Base-by-base conservation (phyloP, 305 asterid genomes). In the Lippia alba region DNA sequence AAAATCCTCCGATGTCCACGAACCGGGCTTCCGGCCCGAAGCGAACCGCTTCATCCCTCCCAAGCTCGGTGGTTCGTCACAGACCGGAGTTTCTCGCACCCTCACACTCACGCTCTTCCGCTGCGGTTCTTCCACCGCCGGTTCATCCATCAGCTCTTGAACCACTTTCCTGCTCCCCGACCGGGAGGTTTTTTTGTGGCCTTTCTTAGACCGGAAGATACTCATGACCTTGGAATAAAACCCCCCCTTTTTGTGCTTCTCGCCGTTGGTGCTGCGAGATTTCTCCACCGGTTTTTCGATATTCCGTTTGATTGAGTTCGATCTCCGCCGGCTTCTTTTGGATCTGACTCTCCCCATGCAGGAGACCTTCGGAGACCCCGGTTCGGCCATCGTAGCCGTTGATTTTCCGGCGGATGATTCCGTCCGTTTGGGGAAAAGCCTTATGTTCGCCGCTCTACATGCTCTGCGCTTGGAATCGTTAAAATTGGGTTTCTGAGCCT, bases 341-440 rank as follows among this genome's bases (percentile, higher is more conserved):
- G 97, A 91, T 65, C 92, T 79, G 50, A 91, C 97, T 74, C 96
- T 80, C 19, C 97, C 97, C 74, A 89, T 91, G 20, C 97, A 91
- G 0, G 97, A 91, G 14, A 91, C 97, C 80, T 89, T 89, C 20
- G 97, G 97, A 1, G 97, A 91, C 4, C 92, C 83, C 76, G 97
- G 97, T 68, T 91, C 97, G 4, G 67, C 74, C 19, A 70, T 56
- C 1, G 74, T 56, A 24, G 72, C 72, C 8, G 83, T 57, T 19
- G 88, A 55, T 62, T 84, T 88, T 0, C 86, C 86, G 1, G 58
- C 67, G 0, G 96, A 82, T 5, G 68, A 82, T 5, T 67, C 76
- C 18, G 92, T 62, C 56, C 85, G 86, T 30, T 80, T 87, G 30
- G 96, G 96, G 14, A 91, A 88, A 46, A 91, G 71, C 56, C 85